Evolutionary conservation across 805 yeast genomes (phyloP).

Genomic region (Cyberlindnera maclurae): DNA sequence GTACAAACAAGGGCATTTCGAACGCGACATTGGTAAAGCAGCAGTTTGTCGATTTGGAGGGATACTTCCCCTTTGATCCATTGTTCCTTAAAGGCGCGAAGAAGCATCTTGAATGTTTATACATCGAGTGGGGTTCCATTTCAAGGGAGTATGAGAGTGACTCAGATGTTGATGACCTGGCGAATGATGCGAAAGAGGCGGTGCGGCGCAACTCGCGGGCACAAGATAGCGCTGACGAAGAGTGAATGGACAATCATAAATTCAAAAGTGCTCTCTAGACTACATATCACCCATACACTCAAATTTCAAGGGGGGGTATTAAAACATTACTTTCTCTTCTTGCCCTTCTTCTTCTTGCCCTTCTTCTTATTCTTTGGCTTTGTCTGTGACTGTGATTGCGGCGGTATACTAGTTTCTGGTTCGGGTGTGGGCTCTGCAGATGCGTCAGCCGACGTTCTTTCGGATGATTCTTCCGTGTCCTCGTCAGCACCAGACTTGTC

Average conservation of each 20-base stretch:
- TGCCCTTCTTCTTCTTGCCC: constrained; percentile 7
- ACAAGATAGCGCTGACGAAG: not conserved
- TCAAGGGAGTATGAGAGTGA: constrained; percentile 49
- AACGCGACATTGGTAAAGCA: constrained; percentile 53
- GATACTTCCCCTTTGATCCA: constrained; percentile 97
- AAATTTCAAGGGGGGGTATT: too few relatives aligned
- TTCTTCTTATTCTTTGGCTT: constrained; percentile 12
- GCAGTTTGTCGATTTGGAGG: constrained; percentile 83
- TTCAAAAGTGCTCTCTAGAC: too few relatives aligned
- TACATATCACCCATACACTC: too few relatives aligned
- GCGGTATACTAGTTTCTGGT: constrained; percentile 1
- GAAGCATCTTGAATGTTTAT: constrained; percentile 43
- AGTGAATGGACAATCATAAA: constrained; percentile 4
- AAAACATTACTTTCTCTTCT: constrained; percentile 2
- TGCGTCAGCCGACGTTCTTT: constrained; percentile 1
- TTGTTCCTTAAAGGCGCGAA: constrained; percentile 61
- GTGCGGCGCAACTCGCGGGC: constrained; percentile 17
- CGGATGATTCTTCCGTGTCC: too few relatives aligned
- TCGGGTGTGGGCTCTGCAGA: constrained; percentile 6
- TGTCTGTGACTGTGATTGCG: constrained; percentile 1
- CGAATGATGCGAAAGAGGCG: constrained; percentile 17
- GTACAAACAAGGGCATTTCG: constrained; percentile 11
- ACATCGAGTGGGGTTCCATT: constrained; percentile 80
- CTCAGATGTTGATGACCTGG: constrained; percentile 35
- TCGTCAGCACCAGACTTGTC: too few relatives aligned